A percentile compares a stretch with the other conserved stretches of the same genome.
These are phyloP conservation scores for Heterobasidion irregulare DNA, from an alignment of 1,284 basidiomycete species.

Conservation along the genomic window DNA sequence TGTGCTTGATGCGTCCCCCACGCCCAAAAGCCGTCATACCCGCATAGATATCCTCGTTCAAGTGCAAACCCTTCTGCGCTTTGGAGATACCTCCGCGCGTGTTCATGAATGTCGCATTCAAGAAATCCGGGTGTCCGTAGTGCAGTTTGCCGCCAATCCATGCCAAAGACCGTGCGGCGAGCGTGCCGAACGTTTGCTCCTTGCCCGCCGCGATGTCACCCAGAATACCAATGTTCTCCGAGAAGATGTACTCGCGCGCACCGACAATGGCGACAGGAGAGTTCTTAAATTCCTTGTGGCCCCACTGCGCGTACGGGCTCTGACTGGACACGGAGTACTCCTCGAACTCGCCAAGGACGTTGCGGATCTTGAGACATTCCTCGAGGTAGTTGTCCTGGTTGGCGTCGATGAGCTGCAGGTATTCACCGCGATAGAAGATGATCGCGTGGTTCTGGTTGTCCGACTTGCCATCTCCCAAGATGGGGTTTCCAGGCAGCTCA, in stretches of 20 bases:
- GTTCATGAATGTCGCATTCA: constrained; percentile 97
- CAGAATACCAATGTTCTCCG: constrained; percentile 98
- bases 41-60: constrained; percentile 99
- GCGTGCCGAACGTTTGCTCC: constrained; percentile 99
- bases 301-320: constrained; percentile 89
- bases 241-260: constrained; percentile 99
- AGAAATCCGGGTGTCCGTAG: constrained; percentile 98
- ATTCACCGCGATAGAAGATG: constrained; percentile 98
- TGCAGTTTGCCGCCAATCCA: constrained; percentile 99
- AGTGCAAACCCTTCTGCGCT: constrained; percentile 95
- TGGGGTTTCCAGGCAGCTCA: constrained; percentile 97
- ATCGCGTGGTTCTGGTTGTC: constrained; percentile 99
- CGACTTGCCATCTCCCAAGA: constrained; percentile 97
- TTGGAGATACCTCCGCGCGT: constrained; percentile 98
- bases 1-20: constrained; percentile 97
- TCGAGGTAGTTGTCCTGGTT: constrained; percentile 99
- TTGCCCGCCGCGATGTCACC: constrained; percentile 98
- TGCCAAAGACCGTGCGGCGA: constrained; percentile 89
- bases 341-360: constrained; percentile 97
- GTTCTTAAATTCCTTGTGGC: constrained; percentile 80
- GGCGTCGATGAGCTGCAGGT: constrained; percentile 97
- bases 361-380: constrained; percentile 98
- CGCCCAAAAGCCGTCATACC: constrained; percentile 98
- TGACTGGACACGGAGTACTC: constrained; percentile 82
- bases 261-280: constrained; percentile 96